Base-by-base conservation (phyloP, 305 asterid species). In the Solanum aculeatissimum region DNA sequence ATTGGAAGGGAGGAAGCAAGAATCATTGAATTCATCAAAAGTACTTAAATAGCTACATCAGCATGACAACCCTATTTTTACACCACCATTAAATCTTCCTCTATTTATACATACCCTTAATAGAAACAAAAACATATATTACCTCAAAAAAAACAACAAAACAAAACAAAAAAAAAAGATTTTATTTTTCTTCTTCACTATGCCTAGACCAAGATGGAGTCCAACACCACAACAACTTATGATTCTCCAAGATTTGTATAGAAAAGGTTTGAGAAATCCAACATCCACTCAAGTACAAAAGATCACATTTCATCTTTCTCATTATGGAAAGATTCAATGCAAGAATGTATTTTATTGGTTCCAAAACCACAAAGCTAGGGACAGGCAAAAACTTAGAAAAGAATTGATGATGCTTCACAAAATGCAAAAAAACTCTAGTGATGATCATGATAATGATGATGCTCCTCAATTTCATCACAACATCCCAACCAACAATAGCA, bases 281-380 rank as follows among this genome's bases (percentile, higher is more conserved):
- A 92, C 84, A 77, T 89, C 99, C 19, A 8, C 90, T 32, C 98
- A 93, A 89, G 94, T 95, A 85, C 98, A 93, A 85, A 88, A 86
- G 40, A 94, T 95, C 89, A 92, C 99, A 9, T 90, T 91, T 29
- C 98, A 92, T 40, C 95, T 95, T 75, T 88, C 97, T 35, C 65
- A 84, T 75, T 92, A 93, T 87, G 98, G 98, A 62, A 90, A 86
- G 65, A 92, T 95, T 35, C 93, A 95, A 62, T 97, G 98, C 49
- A 94, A 95, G 85, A 94, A 92, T 88, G 99, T 95, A 49, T 95
- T 94, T 80, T 95, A 95, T 88, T 95, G 98, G 98, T 94, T 95
- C 83, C 98, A 95, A 84, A 95, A 95, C 53, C 97, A 92, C 85
- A 95, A 95, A 91, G 98, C 98, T 54, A 88, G 99, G 57, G 98